Evolutionary conservation across 2,329 filamentous ascomycete genomes (phyloP).

Genomic region (Endothia cerciana): DNA sequence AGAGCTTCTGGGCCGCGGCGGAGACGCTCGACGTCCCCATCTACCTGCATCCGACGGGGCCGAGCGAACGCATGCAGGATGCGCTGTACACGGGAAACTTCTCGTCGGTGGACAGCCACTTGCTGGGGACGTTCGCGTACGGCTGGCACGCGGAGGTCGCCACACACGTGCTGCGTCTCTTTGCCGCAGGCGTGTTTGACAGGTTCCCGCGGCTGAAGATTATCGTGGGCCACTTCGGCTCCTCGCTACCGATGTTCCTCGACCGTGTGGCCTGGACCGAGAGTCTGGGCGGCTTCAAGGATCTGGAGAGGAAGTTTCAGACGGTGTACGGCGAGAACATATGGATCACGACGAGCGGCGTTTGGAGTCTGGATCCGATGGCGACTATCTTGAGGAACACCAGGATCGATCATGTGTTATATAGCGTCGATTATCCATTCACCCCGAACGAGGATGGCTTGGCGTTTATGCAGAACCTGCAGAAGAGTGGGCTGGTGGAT

Average conservation of each 20-base stretch:
- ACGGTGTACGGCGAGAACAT: background rate
- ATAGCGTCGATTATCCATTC: slow-evolving; percentile 15
- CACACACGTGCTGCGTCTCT: slow-evolving; percentile 10
- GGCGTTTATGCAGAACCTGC: slow-evolving; percentile 2
- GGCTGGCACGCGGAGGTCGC: slow-evolving; percentile 13
- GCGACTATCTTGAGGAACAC: slow-evolving; percentile 3
- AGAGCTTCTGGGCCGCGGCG: slow-evolving; percentile 45
- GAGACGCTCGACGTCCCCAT: slow-evolving; percentile 47
- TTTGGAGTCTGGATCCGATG: background rate
- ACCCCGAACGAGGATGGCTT: slow-evolving; percentile 6
- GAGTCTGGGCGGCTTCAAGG: background rate
- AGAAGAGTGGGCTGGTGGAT: slow-evolving; percentile 11
- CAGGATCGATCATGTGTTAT: slow-evolving; percentile 10
- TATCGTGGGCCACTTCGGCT: slow-evolving; percentile 9
- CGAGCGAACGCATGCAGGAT: slow-evolving; percentile 32
- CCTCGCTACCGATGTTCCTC: background rate
- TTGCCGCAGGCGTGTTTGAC: slow-evolving; percentile 10
- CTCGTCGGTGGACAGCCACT: background rate
- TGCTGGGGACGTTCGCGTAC: background rate
- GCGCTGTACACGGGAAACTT: background rate
- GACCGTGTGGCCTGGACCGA: slow-evolving; percentile 2
- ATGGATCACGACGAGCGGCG: slow-evolving; percentile 11
- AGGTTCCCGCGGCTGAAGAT: slow-evolving; percentile 8
- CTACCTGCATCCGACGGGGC: slow-evolving; percentile 46
- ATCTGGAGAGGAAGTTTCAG: background rate